These are phyloP conservation scores for Fusarium denticulatum DNA, from an alignment of 2,329 filamentous ascomycete species.

Conservation along the genomic window DNA sequence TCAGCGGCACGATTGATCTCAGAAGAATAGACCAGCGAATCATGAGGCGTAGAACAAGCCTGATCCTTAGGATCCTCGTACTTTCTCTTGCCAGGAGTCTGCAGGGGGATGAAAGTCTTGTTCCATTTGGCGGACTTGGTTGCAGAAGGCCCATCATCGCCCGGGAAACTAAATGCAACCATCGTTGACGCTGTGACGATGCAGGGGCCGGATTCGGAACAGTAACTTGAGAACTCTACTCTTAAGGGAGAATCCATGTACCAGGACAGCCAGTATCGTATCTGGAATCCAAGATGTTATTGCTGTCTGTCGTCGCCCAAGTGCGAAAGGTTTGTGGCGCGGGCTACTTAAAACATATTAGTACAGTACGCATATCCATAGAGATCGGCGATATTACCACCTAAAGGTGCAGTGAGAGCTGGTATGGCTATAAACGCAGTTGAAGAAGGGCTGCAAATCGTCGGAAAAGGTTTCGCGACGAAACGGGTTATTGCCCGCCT, in stretches of 20 bases:
- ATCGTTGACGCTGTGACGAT: not conserved
- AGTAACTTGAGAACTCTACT: not conserved
- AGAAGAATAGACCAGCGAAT: not conserved
- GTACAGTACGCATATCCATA: not conserved
- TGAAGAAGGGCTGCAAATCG: not conserved
- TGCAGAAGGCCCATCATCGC: not conserved
- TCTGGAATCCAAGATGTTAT: not conserved
- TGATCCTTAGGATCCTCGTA: not conserved
- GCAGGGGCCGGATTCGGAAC: not conserved
- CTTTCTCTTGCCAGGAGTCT: not conserved
- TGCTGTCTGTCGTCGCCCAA: not conserved
- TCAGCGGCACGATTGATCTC: not conserved
- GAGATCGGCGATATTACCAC: not conserved
- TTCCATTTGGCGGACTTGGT: not conserved
- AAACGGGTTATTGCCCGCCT: not conserved
- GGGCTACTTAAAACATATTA: not conserved
- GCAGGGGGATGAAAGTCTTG: rapidly evolving
- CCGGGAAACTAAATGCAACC: not conserved
- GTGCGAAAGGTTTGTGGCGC: not conserved
- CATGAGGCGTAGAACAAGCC: not conserved
- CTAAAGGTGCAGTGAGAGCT: not conserved
- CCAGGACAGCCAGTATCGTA: not conserved
- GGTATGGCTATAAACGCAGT: not conserved
- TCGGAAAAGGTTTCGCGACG: not conserved
- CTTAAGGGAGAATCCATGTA: too few relatives aligned